A percentile compares a stretch with the other conserved stretches of the same genome.
phyloP scores from a whole-genome alignment of 202 grass and related monocot genomes.

The Zoysia matrella region DNA sequence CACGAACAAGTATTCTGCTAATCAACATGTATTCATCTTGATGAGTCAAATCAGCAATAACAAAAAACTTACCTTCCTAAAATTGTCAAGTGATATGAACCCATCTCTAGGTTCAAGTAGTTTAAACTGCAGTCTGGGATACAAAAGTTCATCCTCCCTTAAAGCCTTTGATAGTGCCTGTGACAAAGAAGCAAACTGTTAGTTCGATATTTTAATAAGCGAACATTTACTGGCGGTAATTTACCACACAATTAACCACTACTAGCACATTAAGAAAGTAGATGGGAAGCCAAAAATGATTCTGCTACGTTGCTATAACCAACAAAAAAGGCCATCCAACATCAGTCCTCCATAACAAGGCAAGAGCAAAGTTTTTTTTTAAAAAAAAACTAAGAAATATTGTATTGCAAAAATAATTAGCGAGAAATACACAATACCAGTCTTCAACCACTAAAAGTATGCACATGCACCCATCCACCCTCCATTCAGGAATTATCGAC shows the following conservation, averaged over 20 bases:
- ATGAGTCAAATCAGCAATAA: slow-evolving; percentile 30
- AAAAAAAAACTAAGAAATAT: no score
- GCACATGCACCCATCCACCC: no score
- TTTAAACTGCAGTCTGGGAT: slow-evolving; percentile 85
- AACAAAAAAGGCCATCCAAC: no score
- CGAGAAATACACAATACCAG: no score
- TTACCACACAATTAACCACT: slow-evolving; percentile 12
- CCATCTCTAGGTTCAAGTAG: slow-evolving; percentile 91
- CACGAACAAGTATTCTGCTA: no score
- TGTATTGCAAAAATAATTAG: no score
- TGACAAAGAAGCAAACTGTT: slow-evolving; percentile 36
- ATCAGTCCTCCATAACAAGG: no score
- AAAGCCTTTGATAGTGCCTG: slow-evolving; percentile 95
- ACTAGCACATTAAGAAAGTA: slow-evolving; percentile 10
- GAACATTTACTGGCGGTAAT: slow-evolving; percentile 11
- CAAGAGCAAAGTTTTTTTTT: no score
- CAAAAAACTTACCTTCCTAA: slow-evolving; percentile 67
- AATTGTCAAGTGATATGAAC: slow-evolving; percentile 74
- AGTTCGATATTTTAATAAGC: slow-evolving; percentile 16
- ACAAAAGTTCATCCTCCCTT: slow-evolving; percentile 87
- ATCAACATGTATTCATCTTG: not conserved
- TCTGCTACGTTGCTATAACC: no score
- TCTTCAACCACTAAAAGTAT: no score
- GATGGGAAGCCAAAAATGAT: not conserved
- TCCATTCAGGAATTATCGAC: no score